Evolutionary conservation across 495 filamentous ascomycete genomes (phyloP).

Genomic region (Xylaria bambusicola): DNA sequence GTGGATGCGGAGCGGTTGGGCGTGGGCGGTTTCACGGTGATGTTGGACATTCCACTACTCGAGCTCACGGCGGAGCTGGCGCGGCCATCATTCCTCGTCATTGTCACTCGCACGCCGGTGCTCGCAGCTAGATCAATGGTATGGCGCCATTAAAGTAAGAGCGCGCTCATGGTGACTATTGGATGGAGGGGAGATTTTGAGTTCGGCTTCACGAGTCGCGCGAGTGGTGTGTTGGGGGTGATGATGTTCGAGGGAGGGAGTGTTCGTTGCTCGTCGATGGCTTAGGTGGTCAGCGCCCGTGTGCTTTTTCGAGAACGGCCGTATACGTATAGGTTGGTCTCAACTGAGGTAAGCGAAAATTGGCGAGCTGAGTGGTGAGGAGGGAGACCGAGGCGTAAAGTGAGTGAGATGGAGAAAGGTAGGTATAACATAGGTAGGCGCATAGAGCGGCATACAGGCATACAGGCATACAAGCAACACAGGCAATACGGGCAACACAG

Average conservation of each 20-base stretch:
- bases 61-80: constrained; percentile 67
- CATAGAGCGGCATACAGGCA: constrained; percentile 1
- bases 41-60: constrained; percentile 59
- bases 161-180: constrained; percentile 8
- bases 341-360: constrained; percentile 11
- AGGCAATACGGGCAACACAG: too few species aligned
- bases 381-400: constrained; percentile 1
- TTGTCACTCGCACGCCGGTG: constrained; percentile 45
- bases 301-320: neutral
- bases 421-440: constrained; percentile 6
- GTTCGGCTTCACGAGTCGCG: neutral
- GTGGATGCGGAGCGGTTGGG: constrained; percentile 54
- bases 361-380: neutral
- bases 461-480: neutral
- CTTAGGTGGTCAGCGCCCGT: neutral
- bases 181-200: neutral
- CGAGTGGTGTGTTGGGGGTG: neutral
- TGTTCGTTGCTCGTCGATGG: neutral
- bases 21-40: constrained; percentile 57
- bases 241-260: neutral
- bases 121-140: constrained; percentile 33
- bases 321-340: neutral
- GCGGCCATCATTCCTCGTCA: constrained; percentile 63
- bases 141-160: constrained; percentile 30
- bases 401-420: neutral